Evolutionary conservation across 169 alveolate genomes (phyloP).

Genomic region (Plasmodium knowlesi): DNA sequence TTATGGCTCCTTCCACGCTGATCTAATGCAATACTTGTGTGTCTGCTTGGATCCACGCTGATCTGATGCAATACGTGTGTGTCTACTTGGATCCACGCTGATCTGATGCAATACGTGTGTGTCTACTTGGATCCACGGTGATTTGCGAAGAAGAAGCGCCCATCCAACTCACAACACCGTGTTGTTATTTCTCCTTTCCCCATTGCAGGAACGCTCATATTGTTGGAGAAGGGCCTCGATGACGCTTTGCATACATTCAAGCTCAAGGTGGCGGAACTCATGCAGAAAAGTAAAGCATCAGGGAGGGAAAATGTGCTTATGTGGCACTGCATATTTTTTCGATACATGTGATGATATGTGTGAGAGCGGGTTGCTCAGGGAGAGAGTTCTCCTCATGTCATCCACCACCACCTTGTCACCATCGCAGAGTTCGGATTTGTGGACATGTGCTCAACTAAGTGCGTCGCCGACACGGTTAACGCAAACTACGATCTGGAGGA

Average conservation of each 20-base stretch:
- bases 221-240: slow-evolving; percentile 11
- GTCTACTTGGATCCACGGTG: too few species aligned
- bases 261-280: slow-evolving; percentile 20
- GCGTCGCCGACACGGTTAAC: slow-evolving; percentile 18
- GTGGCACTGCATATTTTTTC: too few species aligned
- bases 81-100: too few species aligned
- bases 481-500: slow-evolving; percentile 11
- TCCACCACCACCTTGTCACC: neutral
- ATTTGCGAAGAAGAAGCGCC: neutral
- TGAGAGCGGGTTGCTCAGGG: too few species aligned
- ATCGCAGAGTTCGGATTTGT: slow-evolving; percentile 42
- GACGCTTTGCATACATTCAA: slow-evolving; percentile 24
- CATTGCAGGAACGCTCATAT: slow-evolving; percentile 1
- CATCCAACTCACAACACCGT: neutral
- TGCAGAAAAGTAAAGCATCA: slow-evolving; percentile 30
- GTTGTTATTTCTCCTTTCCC: neutral
- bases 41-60: too few species aligned
- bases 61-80: too few species aligned
- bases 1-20: too few species aligned
- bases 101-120: too few species aligned
- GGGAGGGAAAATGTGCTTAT: neutral
- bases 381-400: neutral
- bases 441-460: slow-evolving; percentile 49
- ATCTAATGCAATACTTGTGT: too few species aligned
- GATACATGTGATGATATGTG: too few species aligned